Conservation (phyloP, 192 early-diverging fungal species). For the Chytriomyces sp. region DNA sequence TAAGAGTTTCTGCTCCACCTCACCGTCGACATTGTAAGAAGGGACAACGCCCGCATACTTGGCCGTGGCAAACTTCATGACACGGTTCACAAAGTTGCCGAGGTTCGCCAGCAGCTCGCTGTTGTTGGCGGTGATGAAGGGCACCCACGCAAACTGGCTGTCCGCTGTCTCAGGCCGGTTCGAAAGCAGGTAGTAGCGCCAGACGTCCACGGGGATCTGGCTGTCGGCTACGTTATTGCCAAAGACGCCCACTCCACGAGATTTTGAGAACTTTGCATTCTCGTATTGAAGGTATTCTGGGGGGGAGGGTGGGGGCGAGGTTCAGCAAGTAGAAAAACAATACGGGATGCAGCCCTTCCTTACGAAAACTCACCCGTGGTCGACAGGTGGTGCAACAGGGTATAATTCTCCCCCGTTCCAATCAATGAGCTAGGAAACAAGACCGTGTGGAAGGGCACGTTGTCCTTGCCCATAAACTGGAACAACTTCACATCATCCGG, state of each 20-base stretch:
- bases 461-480: conserved; percentile 99
- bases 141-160: conserved; percentile 89
- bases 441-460: conserved; percentile 98
- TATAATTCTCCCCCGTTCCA: conserved; percentile 88
- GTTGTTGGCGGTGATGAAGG: conserved; percentile 94
- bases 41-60: conserved; percentile 91
- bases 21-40: conserved; percentile 47
- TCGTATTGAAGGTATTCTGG: conserved; percentile 97
- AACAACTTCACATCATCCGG: conserved; percentile 92
- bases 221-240: conserved; percentile 92
- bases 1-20: conserved; percentile 71
- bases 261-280: conserved; percentile 95
- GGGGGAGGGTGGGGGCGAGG: too few relatives aligned
- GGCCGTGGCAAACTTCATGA: conserved; percentile 88
- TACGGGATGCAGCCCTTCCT: conserved; percentile 16
- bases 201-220: conserved; percentile 88
- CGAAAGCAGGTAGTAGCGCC: conserved; percentile 94
- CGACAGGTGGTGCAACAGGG: conserved; percentile 85
- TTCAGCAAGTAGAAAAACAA: too few relatives aligned
- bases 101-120: conserved; percentile 91
- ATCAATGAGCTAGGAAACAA: conserved; percentile 91
- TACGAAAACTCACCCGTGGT: conserved; percentile 69
- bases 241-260: conserved; percentile 94
- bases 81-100: conserved; percentile 98
- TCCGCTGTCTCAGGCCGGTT: conserved; percentile 93